A percentile compares a stretch with the other conserved stretches of the same genome.
phyloP scores from a whole-genome alignment of 2,329 filamentous ascomycete genomes.

The Pseudogymnoascus sp. region DNA sequence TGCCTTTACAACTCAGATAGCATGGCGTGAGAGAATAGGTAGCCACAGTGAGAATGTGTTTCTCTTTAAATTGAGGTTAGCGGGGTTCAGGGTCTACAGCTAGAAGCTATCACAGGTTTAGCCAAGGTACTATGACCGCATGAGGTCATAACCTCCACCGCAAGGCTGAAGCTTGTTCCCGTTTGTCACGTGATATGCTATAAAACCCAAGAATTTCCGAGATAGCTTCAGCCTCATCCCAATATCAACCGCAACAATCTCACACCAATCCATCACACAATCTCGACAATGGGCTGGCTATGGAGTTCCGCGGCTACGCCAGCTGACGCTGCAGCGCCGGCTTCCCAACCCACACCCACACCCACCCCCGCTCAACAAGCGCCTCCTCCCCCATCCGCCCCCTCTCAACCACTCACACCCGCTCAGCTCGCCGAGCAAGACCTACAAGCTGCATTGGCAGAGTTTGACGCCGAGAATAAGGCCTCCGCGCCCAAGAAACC shows the following conservation, averaged over 20 bases:
- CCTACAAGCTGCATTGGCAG: slow-evolving; percentile 26
- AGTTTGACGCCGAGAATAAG: slow-evolving; percentile 24
- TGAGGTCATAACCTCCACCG: not conserved
- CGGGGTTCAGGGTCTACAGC: not conserved
- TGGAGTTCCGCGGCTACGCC: slow-evolving; percentile 33
- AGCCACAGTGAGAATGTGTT: not conserved
- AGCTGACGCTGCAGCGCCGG: slow-evolving; percentile 15
- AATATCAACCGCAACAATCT: not conserved
- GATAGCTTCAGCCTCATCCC: slow-evolving; percentile 11
- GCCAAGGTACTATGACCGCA: not conserved
- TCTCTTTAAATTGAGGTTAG: not conserved
- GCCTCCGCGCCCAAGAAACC: slow-evolving; percentile 22
- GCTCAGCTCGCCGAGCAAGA: slow-evolving; percentile 27
- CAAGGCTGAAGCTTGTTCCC: not conserved
- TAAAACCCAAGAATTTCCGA: slow-evolving; percentile 6
- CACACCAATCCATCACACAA: slow-evolving; percentile 4
- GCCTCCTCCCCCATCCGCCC: slow-evolving; percentile 10
- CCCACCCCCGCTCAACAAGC: slow-evolving; percentile 15
- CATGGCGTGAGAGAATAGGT: not conserved
- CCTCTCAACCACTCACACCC: slow-evolving; percentile 17
- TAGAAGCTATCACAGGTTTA: not conserved
- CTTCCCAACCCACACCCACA: slow-evolving; percentile 13
- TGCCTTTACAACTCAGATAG: not conserved
- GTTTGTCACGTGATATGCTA: not conserved
- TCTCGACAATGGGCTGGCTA: slow-evolving; percentile 50